These are phyloP conservation scores for Cucurbitaria berberidis DNA, from an alignment of 2,329 filamentous ascomycete genomes.

Conservation along the genomic window DNA sequence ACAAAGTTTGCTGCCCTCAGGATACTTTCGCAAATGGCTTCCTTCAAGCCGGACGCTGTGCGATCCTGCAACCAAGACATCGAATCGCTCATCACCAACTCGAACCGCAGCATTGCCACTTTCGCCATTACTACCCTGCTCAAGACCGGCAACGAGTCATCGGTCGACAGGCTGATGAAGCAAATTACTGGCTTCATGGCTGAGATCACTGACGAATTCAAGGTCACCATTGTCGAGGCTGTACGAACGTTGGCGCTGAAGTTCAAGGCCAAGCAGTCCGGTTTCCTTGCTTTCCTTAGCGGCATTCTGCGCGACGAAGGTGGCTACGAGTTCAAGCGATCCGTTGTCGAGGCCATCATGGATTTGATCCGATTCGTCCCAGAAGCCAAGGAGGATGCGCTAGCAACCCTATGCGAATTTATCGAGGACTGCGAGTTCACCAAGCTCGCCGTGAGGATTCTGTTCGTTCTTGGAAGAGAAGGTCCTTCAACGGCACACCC, in stretches of 20 bases:
- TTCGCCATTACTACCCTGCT: slow-evolving; percentile 98
- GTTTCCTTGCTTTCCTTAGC: slow-evolving; percentile 96
- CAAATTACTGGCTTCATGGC: slow-evolving; percentile 98
- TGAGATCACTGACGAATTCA: slow-evolving; percentile 99
- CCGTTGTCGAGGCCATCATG: slow-evolving; percentile 98
- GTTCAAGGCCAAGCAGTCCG: slow-evolving; percentile 97
- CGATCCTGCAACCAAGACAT: slow-evolving; percentile 96
- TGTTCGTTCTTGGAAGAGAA: slow-evolving; percentile 92
- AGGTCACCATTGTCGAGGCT: slow-evolving; percentile 99
- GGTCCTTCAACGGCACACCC: slow-evolving; percentile 94
- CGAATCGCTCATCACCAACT: slow-evolving; percentile 94
- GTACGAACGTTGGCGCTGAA: slow-evolving; percentile 96
- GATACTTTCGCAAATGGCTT: slow-evolving; percentile 94
- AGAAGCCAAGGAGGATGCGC: slow-evolving; percentile 78
- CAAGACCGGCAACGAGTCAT: slow-evolving; percentile 97
- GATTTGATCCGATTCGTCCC: slow-evolving; percentile 99
- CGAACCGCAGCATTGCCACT: slow-evolving; percentile 95
- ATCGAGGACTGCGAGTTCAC: slow-evolving; percentile 99
- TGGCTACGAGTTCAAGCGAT: slow-evolving; percentile 97
- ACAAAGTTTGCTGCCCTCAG: slow-evolving; percentile 97
- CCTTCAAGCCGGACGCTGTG: slow-evolving; percentile 93
- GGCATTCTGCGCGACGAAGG: slow-evolving; percentile 97
- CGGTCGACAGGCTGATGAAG: slow-evolving; percentile 97
- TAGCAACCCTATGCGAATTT: slow-evolving; percentile 96
- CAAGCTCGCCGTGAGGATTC: slow-evolving; percentile 91